Evolutionary conservation across 768 basidiomycete species (phyloP).

Genomic region (Serendipita sp.): DNA sequence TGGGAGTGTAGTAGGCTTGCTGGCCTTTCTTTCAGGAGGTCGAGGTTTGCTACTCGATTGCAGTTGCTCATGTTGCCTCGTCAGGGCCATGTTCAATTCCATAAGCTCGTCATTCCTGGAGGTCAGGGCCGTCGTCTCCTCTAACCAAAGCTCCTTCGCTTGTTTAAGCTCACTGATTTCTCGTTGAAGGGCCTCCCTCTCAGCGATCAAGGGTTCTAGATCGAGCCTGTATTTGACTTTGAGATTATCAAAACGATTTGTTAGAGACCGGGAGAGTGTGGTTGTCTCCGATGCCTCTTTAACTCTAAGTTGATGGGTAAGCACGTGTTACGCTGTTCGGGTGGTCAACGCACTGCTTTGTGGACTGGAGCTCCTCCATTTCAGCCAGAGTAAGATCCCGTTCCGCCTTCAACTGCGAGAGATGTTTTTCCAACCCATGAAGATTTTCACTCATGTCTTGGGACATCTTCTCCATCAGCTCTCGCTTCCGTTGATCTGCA

Average conservation of each 20-base stretch:
- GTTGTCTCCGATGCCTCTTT: slow-evolving; percentile 12
- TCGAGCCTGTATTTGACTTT: slow-evolving; percentile 79
- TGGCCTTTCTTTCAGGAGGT: not conserved
- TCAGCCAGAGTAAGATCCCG: slow-evolving; percentile 86
- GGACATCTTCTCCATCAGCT: slow-evolving; percentile 61
- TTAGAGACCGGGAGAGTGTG: slow-evolving; percentile 46
- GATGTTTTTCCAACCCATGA: slow-evolving; percentile 62
- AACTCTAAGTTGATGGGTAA: not conserved
- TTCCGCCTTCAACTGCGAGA: slow-evolving; percentile 76
- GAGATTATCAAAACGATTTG: slow-evolving; percentile 70
- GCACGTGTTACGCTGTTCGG: not conserved
- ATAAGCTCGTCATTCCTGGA: slow-evolving; percentile 86
- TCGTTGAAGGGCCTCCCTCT: slow-evolving; percentile 59
- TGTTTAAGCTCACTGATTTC: slow-evolving; percentile 81
- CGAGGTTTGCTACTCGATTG: not conserved
- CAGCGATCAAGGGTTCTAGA: slow-evolving; percentile 63
- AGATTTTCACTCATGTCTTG: slow-evolving; percentile 66
- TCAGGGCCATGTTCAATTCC: slow-evolving; percentile 69
- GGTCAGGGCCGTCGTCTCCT: slow-evolving; percentile 82
- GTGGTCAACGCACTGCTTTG: slow-evolving; percentile 40
- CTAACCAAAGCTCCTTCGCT: slow-evolving; percentile 69
- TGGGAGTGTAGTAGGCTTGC: not conserved
- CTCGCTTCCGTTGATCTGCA: slow-evolving; percentile 59
- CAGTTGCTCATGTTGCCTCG: slow-evolving; percentile 52
- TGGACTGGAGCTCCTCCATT: slow-evolving; percentile 71